Percentiles rank a stretch among this genome's conserved stretches.
Conservation (phyloP, 1,139 yeast species). For the Yamadazyma membranifaciens region DNA sequence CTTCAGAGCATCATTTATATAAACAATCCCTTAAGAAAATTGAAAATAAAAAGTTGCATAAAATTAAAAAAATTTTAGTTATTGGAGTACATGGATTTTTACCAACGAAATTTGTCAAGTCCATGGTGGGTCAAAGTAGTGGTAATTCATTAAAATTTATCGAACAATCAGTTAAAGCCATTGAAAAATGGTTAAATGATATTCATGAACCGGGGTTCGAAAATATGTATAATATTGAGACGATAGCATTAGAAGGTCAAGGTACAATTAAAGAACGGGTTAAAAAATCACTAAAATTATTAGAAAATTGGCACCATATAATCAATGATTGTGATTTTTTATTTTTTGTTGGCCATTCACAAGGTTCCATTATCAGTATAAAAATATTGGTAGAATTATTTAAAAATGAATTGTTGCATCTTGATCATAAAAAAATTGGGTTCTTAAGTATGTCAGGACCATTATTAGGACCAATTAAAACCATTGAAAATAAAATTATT, state of each 20-base stretch:
- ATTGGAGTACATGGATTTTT: conserved; percentile 86
- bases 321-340: conserved; percentile 41
- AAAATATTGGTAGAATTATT: conserved; percentile 36
- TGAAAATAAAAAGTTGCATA: conserved; percentile 14
- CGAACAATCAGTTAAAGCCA: conserved; percentile 33
- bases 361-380: conserved; percentile 45
- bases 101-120: conserved; percentile 63
- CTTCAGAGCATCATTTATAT: conserved; percentile 37
- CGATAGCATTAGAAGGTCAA: conserved; percentile 53
- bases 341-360: conserved; percentile 44
- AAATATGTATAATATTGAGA: conserved; percentile 31
- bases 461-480: conserved; percentile 42
- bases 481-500: conserved; percentile 45
- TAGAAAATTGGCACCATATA: conserved; percentile 43
- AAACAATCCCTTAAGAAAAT: conserved; percentile 17
- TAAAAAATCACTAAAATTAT: conserved; percentile 28
- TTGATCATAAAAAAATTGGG: conserved; percentile 29
- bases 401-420: conserved; percentile 13
- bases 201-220: conserved; percentile 21
- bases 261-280: conserved; percentile 47
- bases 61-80: conserved; percentile 36
- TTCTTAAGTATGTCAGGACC: conserved; percentile 47
- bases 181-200: conserved; percentile 38
- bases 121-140: conserved; percentile 47
- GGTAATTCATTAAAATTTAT: conserved; percentile 41